Base-by-base conservation (phyloP, 805 yeast genomes). In the Candida piceae region DNA sequence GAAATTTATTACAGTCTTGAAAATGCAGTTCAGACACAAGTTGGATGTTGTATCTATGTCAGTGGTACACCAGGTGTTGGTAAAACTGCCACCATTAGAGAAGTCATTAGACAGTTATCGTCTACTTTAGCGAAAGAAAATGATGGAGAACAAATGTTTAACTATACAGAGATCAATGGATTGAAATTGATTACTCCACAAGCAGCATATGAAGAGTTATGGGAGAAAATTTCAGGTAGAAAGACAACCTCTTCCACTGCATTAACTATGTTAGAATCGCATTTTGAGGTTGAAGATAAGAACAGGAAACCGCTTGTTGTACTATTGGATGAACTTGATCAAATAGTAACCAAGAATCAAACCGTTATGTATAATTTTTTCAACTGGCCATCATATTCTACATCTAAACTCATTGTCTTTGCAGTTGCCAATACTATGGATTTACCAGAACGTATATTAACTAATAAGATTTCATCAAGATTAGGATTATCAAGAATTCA, bases 1-100 rank as follows among this genome's bases (percentile, higher is more conserved):
- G 73, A 78, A 38, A 64, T 93, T 4, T 85, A 79, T 56, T 54
- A 74, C 30, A 76, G 78, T 29, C 57, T 93, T 4, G 88, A 87
- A 48, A 69, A 77, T 31, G 84, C 95, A 0, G 74, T 90, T 23
- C 69, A 69, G 32, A 72, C 80, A 12, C 74, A 75, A 29, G 72
- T 82, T 1, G 97, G 97, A 0, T 74, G 89, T 7, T 86, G 96
- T 46, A 61, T 93, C 5, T 93, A 89, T 55, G 78, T 93, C 9
- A 86, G 96, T 59, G 99, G 99, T 4, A 87, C 96, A 0, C 98
- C 99, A 0, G 99, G 99, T 7, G 90, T 94, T 2, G 98, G 98
- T 10, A 93, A 93, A 55, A 90, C 98, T 0, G 93, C 95, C 4
- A 90, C 97, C 0, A 79, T 90, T 2, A 64, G 95, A 37, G 95